Evolutionary conservation across 345 rosid genomes (phyloP).

Genomic region (Punica granatum): DNA sequence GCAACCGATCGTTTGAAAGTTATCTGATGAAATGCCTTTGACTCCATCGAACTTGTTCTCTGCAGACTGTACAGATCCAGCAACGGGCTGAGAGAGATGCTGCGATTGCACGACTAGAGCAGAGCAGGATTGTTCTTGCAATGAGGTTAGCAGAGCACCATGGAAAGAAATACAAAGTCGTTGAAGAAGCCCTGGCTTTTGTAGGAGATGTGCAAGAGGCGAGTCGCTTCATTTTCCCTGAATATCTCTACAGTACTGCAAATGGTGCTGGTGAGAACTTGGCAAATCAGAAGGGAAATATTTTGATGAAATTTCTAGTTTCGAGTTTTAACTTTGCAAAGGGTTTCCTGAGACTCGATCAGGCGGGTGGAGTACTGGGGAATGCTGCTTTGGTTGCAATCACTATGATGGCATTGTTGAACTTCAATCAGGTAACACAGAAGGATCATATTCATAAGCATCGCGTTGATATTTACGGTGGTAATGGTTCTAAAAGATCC

Average conservation of each 20-base stretch:
- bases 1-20: neutral
- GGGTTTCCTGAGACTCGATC: constrained; percentile 46
- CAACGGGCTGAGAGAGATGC: constrained; percentile 88
- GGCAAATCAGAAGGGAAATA: constrained; percentile 22
- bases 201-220: constrained; percentile 60
- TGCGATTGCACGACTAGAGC: constrained; percentile 78
- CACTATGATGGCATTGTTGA: constrained; percentile 72
- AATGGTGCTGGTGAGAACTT: constrained; percentile 28
- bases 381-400: constrained; percentile 73
- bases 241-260: constrained; percentile 37
- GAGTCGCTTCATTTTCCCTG: constrained; percentile 45
- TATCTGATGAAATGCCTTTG: neutral
- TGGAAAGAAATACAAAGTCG: constrained; percentile 75
- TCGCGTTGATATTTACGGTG: constrained; percentile 25
- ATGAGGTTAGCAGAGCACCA: constrained; percentile 77
- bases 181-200: constrained; percentile 83
- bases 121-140: constrained; percentile 83
- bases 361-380: constrained; percentile 59
- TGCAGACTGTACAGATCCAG: constrained; percentile 71
- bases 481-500: constrained; percentile 24
- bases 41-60: constrained; percentile 1
- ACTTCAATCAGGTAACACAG: constrained; percentile 46
- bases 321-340: constrained; percentile 56
- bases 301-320: constrained; percentile 33
- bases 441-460: constrained; percentile 32